These are phyloP conservation scores for Chlorociboria aeruginascens DNA, from an alignment of 495 filamentous ascomycete species.

Conservation along the genomic window DNA sequence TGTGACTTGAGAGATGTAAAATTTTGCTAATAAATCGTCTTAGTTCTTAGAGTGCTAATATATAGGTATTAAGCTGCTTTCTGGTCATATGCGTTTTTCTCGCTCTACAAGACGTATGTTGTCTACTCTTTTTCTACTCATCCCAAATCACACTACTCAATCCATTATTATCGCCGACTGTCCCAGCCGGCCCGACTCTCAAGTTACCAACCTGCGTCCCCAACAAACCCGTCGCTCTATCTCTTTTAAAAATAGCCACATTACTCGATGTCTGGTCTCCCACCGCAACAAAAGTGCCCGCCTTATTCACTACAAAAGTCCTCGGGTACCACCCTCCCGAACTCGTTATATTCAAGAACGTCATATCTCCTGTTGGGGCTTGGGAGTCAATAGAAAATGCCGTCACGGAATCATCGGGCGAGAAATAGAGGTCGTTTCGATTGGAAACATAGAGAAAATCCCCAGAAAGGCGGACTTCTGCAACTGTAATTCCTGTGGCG, in stretches of 20 bases:
- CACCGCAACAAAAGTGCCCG: conserved; percentile 46
- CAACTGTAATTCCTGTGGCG: conserved; percentile 34
- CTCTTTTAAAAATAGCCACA: conserved; percentile 47
- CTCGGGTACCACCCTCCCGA: conserved; percentile 49
- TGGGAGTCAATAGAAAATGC: conserved; percentile 27
- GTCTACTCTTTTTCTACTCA: not conserved
- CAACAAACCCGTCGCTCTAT: conserved; percentile 41
- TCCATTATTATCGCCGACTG: conserved; percentile 8
- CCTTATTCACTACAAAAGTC: conserved; percentile 52
- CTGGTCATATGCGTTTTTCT: too few species aligned
- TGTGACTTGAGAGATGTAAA: too few species aligned
- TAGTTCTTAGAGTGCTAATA: too few species aligned
- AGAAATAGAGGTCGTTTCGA: conserved; percentile 29
- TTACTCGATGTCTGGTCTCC: conserved; percentile 46
- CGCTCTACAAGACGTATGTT: too few species aligned
- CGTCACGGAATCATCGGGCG: conserved; percentile 20
- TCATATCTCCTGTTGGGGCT: conserved; percentile 31
- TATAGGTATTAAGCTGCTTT: too few species aligned
- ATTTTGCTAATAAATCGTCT: too few species aligned
- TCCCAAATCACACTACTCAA: conserved; percentile 14
- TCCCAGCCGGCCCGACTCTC: conserved; percentile 6
- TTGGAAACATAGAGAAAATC: conserved; percentile 30
- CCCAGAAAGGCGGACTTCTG: conserved; percentile 50
- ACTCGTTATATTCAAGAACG: conserved; percentile 34
- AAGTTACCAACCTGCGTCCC: conserved; percentile 10